Percentiles rank a stretch among this genome's conserved stretches.
Conservation (phyloP, 768 basidiomycete genomes). For the Trametes cinnabarina region DNA sequence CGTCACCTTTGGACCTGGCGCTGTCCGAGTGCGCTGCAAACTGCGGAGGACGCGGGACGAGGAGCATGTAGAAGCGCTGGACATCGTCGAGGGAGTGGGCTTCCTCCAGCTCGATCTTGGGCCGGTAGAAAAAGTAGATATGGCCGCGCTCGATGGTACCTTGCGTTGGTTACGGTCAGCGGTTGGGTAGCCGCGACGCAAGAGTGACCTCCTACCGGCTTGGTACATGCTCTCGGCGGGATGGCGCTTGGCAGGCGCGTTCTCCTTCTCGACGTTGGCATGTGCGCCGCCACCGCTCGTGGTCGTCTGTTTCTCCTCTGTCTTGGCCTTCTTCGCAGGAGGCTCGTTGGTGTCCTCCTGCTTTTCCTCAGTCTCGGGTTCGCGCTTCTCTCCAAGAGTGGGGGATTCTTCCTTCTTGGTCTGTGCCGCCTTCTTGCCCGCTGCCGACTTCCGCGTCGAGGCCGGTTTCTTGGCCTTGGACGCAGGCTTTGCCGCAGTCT, state of each 20-base stretch:
- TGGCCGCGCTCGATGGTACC: conserved; percentile 59
- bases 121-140: conserved; percentile 65
- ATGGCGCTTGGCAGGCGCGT: conserved; percentile 13
- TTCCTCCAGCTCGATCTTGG: conserved; percentile 52
- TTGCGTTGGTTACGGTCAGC: conserved; percentile 19
- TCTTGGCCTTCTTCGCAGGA: conserved; percentile 26
- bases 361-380: conserved; percentile 14
- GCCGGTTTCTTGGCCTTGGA: conserved; percentile 11
- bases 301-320: conserved; percentile 2
- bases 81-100: conserved; percentile 57
- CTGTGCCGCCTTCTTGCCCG: conserved; percentile 2
- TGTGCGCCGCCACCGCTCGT: background rate
- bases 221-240: conserved; percentile 22
- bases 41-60: conserved; percentile 53
- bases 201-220: conserved; percentile 22
- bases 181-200: no score
- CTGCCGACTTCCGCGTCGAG: background rate
- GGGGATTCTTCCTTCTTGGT: background rate
- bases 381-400: conserved; percentile 22
- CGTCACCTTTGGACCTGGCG: conserved; percentile 21
- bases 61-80: conserved; percentile 55
- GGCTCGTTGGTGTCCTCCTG: conserved; percentile 16
- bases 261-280: background rate
- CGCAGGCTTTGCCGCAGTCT: conserved; percentile 4
- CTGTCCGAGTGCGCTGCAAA: conserved; percentile 27